phyloP scores from a whole-genome alignment of 148 eudicot species.

The Rhododendron kiyosumense region DNA sequence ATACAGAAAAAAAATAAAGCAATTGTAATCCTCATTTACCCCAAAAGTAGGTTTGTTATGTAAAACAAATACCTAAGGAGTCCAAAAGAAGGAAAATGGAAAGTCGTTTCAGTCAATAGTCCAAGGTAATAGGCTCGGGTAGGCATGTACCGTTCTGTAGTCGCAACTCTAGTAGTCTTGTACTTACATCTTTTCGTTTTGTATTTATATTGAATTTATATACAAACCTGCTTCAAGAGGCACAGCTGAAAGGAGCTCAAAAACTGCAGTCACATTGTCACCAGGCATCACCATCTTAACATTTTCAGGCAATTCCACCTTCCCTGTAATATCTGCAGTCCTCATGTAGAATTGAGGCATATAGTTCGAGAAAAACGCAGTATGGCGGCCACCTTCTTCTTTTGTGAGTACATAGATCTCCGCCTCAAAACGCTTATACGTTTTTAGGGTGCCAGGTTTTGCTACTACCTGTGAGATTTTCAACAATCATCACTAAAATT shows the following conservation, averaged over 20 bases:
- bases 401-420: slow-evolving; percentile 81
- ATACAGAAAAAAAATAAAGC: background rate
- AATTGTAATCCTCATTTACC: background rate
- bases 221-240: slow-evolving; percentile 69
- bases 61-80: background rate
- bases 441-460: slow-evolving; percentile 58
- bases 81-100: background rate
- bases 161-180: too few species aligned
- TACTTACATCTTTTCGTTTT: too few species aligned
- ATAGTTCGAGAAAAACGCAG: slow-evolving; percentile 67
- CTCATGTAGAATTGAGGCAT: slow-evolving; percentile 81
- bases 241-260: slow-evolving; percentile 26
- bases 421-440: slow-evolving; percentile 40
- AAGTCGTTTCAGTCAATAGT: too few species aligned
- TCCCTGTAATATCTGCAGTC: slow-evolving; percentile 76
- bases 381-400: slow-evolving; percentile 86
- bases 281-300: slow-evolving; percentile 11
- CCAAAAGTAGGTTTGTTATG: slow-evolving; percentile 7
- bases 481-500: background rate
- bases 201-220: too few species aligned
- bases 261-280: slow-evolving; percentile 66
- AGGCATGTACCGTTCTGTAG: too few species aligned
- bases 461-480: slow-evolving; percentile 55
- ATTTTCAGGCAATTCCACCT: slow-evolving; percentile 41
- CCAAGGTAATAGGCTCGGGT: too few species aligned